These are phyloP conservation scores for Gentiana dahurica DNA, from an alignment of 257 asterid species.

Conservation along the genomic window DNA sequence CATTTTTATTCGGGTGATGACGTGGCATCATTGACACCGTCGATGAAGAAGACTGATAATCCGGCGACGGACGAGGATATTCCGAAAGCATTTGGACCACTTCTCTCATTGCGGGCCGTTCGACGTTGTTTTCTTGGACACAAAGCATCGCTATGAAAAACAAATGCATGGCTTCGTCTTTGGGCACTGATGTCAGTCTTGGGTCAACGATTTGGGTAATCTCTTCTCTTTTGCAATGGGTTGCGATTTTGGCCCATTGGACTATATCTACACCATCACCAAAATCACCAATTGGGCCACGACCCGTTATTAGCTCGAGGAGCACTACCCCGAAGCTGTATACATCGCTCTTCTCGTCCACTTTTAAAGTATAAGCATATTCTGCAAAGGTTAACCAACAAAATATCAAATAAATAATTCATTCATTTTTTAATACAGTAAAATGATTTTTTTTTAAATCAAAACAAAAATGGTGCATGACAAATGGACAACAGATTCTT, in stretches of 20 bases:
- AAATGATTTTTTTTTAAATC: too few species aligned
- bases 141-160: slow-evolving; percentile 87
- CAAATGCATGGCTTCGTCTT: slow-evolving; percentile 68
- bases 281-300: slow-evolving; percentile 36
- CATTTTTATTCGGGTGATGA: slow-evolving; percentile 17
- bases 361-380: slow-evolving; percentile 36
- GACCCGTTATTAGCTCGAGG: slow-evolving; percentile 31
- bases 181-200: slow-evolving; percentile 44
- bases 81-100: slow-evolving; percentile 92
- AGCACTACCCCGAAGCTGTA: slow-evolving; percentile 40
- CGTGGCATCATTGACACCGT: slow-evolving; percentile 10
- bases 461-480: too few species aligned
- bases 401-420: background rate
- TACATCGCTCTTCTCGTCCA: slow-evolving; percentile 40
- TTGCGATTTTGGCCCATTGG: slow-evolving; percentile 51
- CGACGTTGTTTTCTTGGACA: slow-evolving; percentile 65
- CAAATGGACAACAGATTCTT: too few species aligned
- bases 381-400: slow-evolving; percentile 16
- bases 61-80: slow-evolving; percentile 44
- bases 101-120: slow-evolving; percentile 86
- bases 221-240: slow-evolving; percentile 56
- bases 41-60: slow-evolving; percentile 28
- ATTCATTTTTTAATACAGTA: too few species aligned
- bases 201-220: slow-evolving; percentile 46
- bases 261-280: slow-evolving; percentile 42